Percentiles rank a stretch among this genome's conserved stretches.
These are phyloP conservation scores for Populus hybrid DNA, from an alignment of 441 rosid species.

Conservation along the genomic window DNA sequence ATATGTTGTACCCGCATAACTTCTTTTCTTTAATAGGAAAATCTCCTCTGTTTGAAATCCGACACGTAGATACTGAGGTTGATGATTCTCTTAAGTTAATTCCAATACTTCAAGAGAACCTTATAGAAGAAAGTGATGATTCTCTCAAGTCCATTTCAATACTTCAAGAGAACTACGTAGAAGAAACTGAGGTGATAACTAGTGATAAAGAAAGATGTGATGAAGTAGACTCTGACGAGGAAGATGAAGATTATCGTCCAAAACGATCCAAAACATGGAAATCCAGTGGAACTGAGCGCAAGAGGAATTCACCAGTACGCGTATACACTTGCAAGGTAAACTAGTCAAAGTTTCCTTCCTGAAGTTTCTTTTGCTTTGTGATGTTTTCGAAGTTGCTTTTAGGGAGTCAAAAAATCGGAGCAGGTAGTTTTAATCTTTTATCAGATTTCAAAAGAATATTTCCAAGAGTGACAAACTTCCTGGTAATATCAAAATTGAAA, in stretches of 20 bases:
- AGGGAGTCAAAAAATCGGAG: not conserved
- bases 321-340: conserved; percentile 81
- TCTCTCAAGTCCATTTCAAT: conserved; percentile 38
- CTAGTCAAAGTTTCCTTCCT: not conserved
- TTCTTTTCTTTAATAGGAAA: conserved; percentile 44
- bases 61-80: conserved; percentile 51
- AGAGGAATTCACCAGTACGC: conserved; percentile 47
- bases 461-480: not conserved
- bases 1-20: not conserved
- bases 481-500: not conserved
- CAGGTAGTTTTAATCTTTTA: not conserved
- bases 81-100: conserved; percentile 4
- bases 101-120: not conserved
- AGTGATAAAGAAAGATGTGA: conserved; percentile 28
- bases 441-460: not conserved
- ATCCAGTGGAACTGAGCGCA: conserved; percentile 31
- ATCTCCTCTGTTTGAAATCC: conserved; percentile 74
- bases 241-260: conserved; percentile 43
- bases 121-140: conserved; percentile 15
- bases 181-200: conserved; percentile 35
- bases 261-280: conserved; percentile 31
- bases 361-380: not conserved
- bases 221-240: conserved; percentile 49
- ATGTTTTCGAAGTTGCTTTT: not conserved
- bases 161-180: conserved; percentile 30